These are phyloP conservation scores for Polygonum aviculare DNA, from an alignment of 148 eudicot species.

Conservation along the genomic window DNA sequence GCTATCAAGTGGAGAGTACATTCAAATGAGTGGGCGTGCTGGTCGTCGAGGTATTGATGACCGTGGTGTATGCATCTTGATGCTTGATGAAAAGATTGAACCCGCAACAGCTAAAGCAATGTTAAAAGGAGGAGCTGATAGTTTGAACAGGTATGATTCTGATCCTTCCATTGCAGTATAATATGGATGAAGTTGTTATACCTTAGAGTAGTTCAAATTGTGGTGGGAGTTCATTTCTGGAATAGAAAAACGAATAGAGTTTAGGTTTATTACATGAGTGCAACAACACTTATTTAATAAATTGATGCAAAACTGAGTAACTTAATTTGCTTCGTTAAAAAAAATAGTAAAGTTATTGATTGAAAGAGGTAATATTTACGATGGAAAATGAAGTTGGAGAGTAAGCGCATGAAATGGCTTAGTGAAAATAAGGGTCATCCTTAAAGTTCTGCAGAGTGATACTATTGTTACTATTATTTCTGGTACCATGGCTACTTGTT, in stretches of 20 bases:
- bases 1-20: conserved; percentile 96
- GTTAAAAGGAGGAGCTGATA: conserved; percentile 94
- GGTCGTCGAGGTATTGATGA: conserved; percentile 99
- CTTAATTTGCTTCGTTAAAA: background rate
- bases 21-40: conserved; percentile 99
- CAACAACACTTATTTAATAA: background rate
- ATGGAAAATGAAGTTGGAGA: background rate
- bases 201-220: background rate
- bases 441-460: background rate
- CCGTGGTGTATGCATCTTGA: conserved; percentile 92
- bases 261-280: background rate
- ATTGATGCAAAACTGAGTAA: background rate
- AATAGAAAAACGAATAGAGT: background rate
- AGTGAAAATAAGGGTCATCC: background rate
- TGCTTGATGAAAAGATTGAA: conserved; percentile 98
- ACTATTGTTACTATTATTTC: background rate
- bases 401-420: background rate
- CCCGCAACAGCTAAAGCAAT: conserved; percentile 95
- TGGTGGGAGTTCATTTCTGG: background rate
- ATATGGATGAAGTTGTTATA: background rate
- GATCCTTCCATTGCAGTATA: background rate
- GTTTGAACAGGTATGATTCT: conserved; percentile 71
- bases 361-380: background rate
- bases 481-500: background rate
- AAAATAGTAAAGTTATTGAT: background rate